Evolutionary conservation across 2,329 filamentous ascomycete species (phyloP).

Genomic region (Ophiognomonia clavigignenti-juglandacearum): DNA sequence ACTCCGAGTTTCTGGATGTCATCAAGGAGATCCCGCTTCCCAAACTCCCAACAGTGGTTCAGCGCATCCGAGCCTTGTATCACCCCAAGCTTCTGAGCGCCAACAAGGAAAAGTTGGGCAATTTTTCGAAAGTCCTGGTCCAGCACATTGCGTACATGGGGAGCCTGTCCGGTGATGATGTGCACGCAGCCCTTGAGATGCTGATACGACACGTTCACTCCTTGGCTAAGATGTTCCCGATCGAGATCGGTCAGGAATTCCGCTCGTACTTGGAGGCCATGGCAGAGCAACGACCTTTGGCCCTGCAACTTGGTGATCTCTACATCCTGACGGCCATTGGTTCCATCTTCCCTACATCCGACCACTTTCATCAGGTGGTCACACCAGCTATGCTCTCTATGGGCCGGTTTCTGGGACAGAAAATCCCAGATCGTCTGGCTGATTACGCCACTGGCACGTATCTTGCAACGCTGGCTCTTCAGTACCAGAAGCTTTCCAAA

Average conservation of each 20-base stretch:
- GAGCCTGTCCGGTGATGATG: slow-evolving; percentile 36
- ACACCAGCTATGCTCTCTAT: slow-evolving; percentile 88
- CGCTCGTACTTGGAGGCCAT: slow-evolving; percentile 65
- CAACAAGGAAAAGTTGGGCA: slow-evolving; percentile 77
- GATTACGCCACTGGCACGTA: slow-evolving; percentile 74
- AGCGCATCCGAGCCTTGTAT: slow-evolving; percentile 86
- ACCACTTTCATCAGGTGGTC: slow-evolving; percentile 93
- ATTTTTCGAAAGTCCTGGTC: slow-evolving; percentile 62
- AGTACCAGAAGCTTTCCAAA: slow-evolving; percentile 80
- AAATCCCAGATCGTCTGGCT: slow-evolving; percentile 56
- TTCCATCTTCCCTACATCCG: slow-evolving; percentile 86
- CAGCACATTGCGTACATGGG: slow-evolving; percentile 53
- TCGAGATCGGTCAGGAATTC: slow-evolving; percentile 73
- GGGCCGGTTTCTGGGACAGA: slow-evolving; percentile 76
- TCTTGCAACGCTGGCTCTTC: slow-evolving; percentile 70
- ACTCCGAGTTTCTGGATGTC: slow-evolving; percentile 67
- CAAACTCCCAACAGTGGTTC: slow-evolving; percentile 73
- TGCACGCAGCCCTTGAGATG: slow-evolving; percentile 69
- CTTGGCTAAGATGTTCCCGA: slow-evolving; percentile 77
- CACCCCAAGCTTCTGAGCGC: slow-evolving; percentile 79
- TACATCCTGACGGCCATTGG: slow-evolving; percentile 78
- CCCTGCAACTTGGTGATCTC: slow-evolving; percentile 65
- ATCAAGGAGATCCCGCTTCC: slow-evolving; percentile 56
- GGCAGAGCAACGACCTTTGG: slow-evolving; percentile 40
- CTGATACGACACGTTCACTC: slow-evolving; percentile 90